Percentiles rank a stretch among this genome's conserved stretches.
phyloP scores from a whole-genome alignment of 2,329 filamentous ascomycete species.

The Phialophora expanda region DNA sequence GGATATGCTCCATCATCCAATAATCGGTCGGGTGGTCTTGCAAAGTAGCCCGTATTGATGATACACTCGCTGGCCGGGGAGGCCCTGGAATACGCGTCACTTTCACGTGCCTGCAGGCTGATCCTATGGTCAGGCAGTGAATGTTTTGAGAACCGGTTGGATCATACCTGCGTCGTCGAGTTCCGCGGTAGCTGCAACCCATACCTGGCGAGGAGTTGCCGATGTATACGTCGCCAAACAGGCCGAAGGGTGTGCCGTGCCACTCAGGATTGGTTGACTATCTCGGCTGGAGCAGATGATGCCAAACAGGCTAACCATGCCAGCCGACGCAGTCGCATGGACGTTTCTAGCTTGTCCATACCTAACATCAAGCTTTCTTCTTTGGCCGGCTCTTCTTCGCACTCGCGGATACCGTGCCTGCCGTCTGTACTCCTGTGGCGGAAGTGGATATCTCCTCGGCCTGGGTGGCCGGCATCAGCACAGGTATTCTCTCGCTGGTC shows the following conservation, averaged over 20 bases:
- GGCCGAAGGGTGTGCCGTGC: not conserved
- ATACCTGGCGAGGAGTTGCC: not conserved
- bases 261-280: not conserved
- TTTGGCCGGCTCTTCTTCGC: constrained; percentile 30
- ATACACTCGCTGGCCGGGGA: not conserved
- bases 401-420: constrained; percentile 9
- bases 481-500: constrained; percentile 11
- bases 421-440: constrained; percentile 20
- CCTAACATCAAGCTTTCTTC: constrained; percentile 28
- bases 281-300: not conserved
- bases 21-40: not conserved
- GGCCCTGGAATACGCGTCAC: not conserved
- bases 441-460: constrained; percentile 7
- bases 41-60: not conserved
- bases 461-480: constrained; percentile 4
- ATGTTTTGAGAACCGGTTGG: not conserved
- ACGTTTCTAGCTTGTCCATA: not conserved
- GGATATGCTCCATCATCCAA: not conserved
- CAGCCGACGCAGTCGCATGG: not conserved
- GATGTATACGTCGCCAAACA: not conserved
- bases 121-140: not conserved
- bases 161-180: not conserved
- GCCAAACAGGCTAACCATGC: not conserved
- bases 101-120: not conserved
- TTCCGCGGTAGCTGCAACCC: not conserved